Evolutionary conservation across 169 alveolate species (phyloP), one percentile per base, ranked within the genome.

Genomic region (Cryptosporidium viatorum): DNA sequence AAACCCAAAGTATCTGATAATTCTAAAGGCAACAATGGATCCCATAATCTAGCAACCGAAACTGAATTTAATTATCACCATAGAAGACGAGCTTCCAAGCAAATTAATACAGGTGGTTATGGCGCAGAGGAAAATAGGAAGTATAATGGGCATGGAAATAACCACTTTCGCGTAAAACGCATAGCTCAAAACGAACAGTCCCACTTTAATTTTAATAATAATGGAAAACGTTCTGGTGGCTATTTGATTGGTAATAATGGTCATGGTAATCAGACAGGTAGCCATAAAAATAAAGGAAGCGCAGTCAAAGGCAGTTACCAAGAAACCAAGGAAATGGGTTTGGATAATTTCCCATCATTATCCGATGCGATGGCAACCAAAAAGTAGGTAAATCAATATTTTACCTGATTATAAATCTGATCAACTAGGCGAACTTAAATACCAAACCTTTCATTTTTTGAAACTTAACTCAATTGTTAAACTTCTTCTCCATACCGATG

Each of bases 281-380:
- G 37, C 67, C n/a, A 55, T 26, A 55, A 23, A 55, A 26, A 37
- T 2, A 55, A 55, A 21, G 71, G 71, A 35, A 23, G 14, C 3
- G 26, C 21, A 35, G n/a, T 16, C 23, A 65, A 29, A 65, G 6
- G 50, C 71, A 65, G 3, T 29, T 3, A 18, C 71, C 43, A 37
- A n/a, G 71, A 29, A 33, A 26, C 29, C 23, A 65, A 37, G 51
- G 50, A 21, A 31, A 37, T 65, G 18, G 71, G 50, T 51, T 43
- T 65, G 21, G 71, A 74, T 16, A 35, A 74, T 35, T 71, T 71
- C 16, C 86, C 86, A 5, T 58, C 71, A 2, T 33, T 74, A 14
- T 74, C 73, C 5, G 86, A 74, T n/a, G 70, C 86, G 6, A 33
- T 74, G 29, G 59, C 86, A 59, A n/a, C n/a, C 23, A 52, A 52